Evolutionary conservation across 306 rosid species (phyloP).

Genomic region (Senna tora): DNA sequence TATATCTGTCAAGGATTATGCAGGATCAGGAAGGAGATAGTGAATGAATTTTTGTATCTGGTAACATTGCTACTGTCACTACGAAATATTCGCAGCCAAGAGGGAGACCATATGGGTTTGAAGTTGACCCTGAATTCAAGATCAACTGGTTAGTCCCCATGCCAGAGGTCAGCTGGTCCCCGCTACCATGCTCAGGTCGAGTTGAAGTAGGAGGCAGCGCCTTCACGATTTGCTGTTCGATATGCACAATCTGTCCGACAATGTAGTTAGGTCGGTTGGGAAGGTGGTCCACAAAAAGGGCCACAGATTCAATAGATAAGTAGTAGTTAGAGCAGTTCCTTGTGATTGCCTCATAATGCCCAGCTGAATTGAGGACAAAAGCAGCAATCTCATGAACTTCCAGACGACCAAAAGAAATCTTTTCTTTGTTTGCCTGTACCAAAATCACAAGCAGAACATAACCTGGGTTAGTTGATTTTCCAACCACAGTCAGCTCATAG

Average conservation of each 20-base stretch:
- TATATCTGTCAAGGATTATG: slow-evolving; percentile 55
- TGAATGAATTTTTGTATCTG: slow-evolving; percentile 85
- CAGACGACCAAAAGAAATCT: slow-evolving; percentile 73
- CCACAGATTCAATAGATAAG: slow-evolving; percentile 85
- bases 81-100: slow-evolving; percentile 89
- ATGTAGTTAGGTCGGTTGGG: slow-evolving; percentile 79
- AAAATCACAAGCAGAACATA: slow-evolving; percentile 39
- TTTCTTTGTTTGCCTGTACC: slow-evolving; percentile 87
- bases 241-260: slow-evolving; percentile 94
- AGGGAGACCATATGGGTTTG: slow-evolving; percentile 83
- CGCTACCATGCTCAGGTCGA: slow-evolving; percentile 51
- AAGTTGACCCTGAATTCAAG: slow-evolving; percentile 90
- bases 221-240: slow-evolving; percentile 81
- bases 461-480: not conserved
- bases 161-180: slow-evolving; percentile 48
- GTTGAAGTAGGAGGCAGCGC: slow-evolving; percentile 39
- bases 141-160: slow-evolving; percentile 65
- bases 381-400: slow-evolving; percentile 91
- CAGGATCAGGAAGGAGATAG: slow-evolving; percentile 95
- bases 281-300: slow-evolving; percentile 76
- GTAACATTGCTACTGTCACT: slow-evolving; percentile 93
- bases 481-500: slow-evolving; percentile 1
- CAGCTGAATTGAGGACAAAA: slow-evolving; percentile 72
- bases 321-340: slow-evolving; percentile 75
- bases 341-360: slow-evolving; percentile 83